phyloP scores from a whole-genome alignment of 2,329 filamentous ascomycete species.

The Phialemonium atrogriseum region DNA sequence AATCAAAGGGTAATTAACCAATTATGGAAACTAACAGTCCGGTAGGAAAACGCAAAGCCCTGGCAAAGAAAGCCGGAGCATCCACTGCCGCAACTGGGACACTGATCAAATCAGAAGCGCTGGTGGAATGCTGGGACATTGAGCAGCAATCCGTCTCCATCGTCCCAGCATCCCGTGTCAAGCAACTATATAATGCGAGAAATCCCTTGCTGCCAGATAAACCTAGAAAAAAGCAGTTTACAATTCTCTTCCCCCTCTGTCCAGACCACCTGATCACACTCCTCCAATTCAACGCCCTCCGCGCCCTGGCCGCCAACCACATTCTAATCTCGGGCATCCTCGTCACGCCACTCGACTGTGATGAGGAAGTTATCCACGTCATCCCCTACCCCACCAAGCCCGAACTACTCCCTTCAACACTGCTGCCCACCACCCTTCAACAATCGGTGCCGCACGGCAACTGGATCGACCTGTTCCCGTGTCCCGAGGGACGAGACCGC shows the following conservation, averaged over 20 bases:
- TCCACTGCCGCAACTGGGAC: conserved; percentile 11
- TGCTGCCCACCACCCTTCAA: conserved; percentile 30
- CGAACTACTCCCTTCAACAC: conserved; percentile 19
- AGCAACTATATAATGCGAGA: conserved; percentile 21
- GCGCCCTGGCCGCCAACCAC: conserved; percentile 27
- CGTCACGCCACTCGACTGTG: conserved; percentile 22
- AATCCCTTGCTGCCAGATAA: conserved; percentile 19
- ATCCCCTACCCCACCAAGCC: conserved; percentile 20
- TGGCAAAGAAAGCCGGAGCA: conserved; percentile 6
- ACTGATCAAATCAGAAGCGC: conserved; percentile 18
- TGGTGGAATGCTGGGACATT: conserved; percentile 25
- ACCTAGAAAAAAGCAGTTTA: conserved; percentile 11
- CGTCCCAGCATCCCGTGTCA: conserved; percentile 20
- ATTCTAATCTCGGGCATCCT: conserved; percentile 23
- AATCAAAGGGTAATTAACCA: no score
- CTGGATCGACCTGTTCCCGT: conserved; percentile 34
- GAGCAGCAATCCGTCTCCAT: conserved; percentile 21
- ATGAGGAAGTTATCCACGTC: conserved; percentile 19
- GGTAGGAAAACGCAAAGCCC: conserved; percentile 1
- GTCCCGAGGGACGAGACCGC: conserved; percentile 27
- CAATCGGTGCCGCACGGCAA: conserved; percentile 25
- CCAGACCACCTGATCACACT: conserved; percentile 33
- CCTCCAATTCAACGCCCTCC: conserved; percentile 30
- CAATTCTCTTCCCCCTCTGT: conserved; percentile 24
- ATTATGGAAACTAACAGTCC: no score